Base-by-base conservation (phyloP, 75 land plant genomes). In the Pinus taeda region DNA sequence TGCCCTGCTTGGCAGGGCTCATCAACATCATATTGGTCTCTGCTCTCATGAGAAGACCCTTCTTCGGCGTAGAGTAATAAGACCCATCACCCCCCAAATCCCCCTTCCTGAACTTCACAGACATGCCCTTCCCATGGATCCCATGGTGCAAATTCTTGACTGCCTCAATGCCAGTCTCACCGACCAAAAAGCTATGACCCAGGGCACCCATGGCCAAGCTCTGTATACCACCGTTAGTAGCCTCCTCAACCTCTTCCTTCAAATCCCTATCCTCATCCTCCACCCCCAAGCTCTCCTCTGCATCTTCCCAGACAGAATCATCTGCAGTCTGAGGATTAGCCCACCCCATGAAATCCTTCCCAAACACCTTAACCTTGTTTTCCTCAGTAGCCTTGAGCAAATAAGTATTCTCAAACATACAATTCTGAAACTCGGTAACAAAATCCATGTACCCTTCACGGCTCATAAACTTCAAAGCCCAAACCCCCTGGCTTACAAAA, bases 221-320 rank as follows among this genome's bases (percentile, higher is more conserved):
- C 81, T 93, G 90, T 15, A 95, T 93, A 42, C 93, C 93, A 39
- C 71, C 74, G 0, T 85, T 85, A 18, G 61, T 45, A 2, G 88
- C 87, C 17, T 83, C 96, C 78, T 94, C 99, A 75, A 81, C 87
- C 77, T 86, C 90, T 85, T 90, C 92, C 57, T 88, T 89, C 61
- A 78, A 74, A 74, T 86, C 66, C 4, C 36, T 81, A 49, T 74
- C 81, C 14, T 58, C 33, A 4, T 86, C 85, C 1, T 49, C 66
- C 15, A 76, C 29, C 3, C 39, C 61, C 1, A 90, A 86, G 70
- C 84, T 87, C 71, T 69, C 98, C 75, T 88, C 95, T 1, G 98
- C 97, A 80, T 97, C 99, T 74, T 91, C 98, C 99, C 99, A 97
- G 33, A 97, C 82, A 2, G 92, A 86, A 74, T 86, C 87, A 26